Evolutionary conservation across 2,329 filamentous ascomycete species (phyloP).

Genomic region (Colletotrichum lini): DNA sequence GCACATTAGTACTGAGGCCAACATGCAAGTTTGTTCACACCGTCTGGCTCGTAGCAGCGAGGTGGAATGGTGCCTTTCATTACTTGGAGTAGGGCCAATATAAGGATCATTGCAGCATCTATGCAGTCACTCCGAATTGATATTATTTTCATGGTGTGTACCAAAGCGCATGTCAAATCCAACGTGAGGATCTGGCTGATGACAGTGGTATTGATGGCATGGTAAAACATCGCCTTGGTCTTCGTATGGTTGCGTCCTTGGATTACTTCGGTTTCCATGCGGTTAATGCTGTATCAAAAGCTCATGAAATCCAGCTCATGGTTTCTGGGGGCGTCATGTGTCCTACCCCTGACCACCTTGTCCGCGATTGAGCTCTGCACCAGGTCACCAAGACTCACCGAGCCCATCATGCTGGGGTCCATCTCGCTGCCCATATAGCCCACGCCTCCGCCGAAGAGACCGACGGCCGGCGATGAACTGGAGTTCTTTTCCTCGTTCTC

Average conservation of each 20-base stretch:
- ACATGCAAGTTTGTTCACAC: not conserved
- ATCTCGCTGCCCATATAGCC: conserved; percentile 47
- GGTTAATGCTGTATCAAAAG: conserved; percentile 42
- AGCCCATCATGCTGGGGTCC: conserved; percentile 45
- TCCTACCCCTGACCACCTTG: conserved; percentile 43
- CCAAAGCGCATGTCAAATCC: not conserved
- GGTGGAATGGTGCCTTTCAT: not conserved
- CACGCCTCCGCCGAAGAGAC: conserved; percentile 23
- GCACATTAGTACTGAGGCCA: conserved; percentile 42
- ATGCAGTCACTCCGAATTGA: not conserved
- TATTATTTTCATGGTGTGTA: not conserved
- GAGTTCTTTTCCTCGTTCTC: not conserved
- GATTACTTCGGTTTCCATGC: not conserved
- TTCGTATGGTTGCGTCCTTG: no score
- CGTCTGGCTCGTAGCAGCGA: not conserved
- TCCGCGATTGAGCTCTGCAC: conserved; percentile 48
- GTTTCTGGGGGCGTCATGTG: conserved; percentile 47
- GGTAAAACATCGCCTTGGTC: not conserved
- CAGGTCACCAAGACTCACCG: conserved; percentile 52
- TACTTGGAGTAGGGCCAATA: not conserved
- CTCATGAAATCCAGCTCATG: conserved; percentile 59
- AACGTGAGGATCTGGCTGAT: no score
- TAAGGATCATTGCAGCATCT: no score
- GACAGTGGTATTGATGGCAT: not conserved
- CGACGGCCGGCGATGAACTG: not conserved